Percentiles rank a stretch among this genome's conserved stretches.
These are phyloP conservation scores for Phytophthora litchii DNA, from an alignment of 352 stramenopile genomes.

Conservation along the genomic window DNA sequence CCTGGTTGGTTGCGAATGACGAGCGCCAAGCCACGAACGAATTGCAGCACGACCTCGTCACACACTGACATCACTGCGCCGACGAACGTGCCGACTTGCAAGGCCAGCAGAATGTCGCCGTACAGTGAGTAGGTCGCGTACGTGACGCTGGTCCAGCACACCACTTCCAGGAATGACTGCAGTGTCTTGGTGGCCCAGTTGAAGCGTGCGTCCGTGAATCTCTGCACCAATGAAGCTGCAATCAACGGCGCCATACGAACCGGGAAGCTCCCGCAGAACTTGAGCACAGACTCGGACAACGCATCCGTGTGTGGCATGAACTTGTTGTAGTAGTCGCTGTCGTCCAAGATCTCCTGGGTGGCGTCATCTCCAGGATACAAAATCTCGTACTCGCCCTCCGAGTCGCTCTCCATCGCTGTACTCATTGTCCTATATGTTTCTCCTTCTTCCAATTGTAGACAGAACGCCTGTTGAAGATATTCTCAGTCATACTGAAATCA, in stretches of 20 bases:
- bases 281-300: slow-evolving; percentile 59
- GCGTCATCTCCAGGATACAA: slow-evolving; percentile 51
- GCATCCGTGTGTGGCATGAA: slow-evolving; percentile 57
- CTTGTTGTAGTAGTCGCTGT: slow-evolving; percentile 59
- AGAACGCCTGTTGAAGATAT: slow-evolving; percentile 10
- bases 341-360: slow-evolving; percentile 50
- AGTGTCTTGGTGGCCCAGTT: slow-evolving; percentile 87
- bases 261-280: slow-evolving; percentile 66
- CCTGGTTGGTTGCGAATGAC: slow-evolving; percentile 77
- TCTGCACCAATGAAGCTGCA: slow-evolving; percentile 51
- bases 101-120: slow-evolving; percentile 57
- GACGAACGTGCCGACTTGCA: slow-evolving; percentile 77
- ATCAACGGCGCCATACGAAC: slow-evolving; percentile 61
- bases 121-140: slow-evolving; percentile 67
- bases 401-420: slow-evolving; percentile 20
- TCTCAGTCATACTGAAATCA: background rate
- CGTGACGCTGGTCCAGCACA: slow-evolving; percentile 76
- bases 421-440: background rate
- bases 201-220: slow-evolving; percentile 76
- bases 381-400: slow-evolving; percentile 67
- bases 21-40: slow-evolving; percentile 61
- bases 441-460: too few relatives aligned
- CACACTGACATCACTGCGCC: slow-evolving; percentile 83
- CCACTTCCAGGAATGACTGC: slow-evolving; percentile 82
- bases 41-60: slow-evolving; percentile 76